Evolutionary conservation across 805 yeast genomes (phyloP), one percentile per base, ranked within the genome.

Genomic region (Kluyveromyces nonfermentans): DNA sequence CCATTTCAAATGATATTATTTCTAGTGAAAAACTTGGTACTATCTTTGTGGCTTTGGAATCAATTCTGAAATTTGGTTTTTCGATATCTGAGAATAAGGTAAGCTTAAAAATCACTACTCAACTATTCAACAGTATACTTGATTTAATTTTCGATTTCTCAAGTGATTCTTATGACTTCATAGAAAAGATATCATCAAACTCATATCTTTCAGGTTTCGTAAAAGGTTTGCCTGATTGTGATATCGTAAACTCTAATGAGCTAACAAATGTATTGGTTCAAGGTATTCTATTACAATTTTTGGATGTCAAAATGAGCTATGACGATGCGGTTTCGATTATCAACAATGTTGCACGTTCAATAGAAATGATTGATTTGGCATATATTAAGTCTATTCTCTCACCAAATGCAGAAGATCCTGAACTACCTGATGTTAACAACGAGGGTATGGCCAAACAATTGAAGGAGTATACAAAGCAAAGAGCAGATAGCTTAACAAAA

Each of bases 121-220:
- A 68, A 36, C 58, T 80, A 31, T 71, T 74, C 56, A 77, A 75
- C 53, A 59, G 79, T 5, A 63, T 78, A 33, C 55, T 80, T 33
- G 84, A 77, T 52, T 70, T 79, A 44, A 58, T 79, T 21, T 78
- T 77, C 56, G 82, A 78, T 54, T 74, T 80, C 51, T 71, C 80
- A 17, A 67, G 78, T 14, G 82, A 79, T 52, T 77, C 84, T 0
- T 51, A 60, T 15, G 79, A 73, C 16, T 80, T 79, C 50, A 69
- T 80, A 20, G 59, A 60, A 9, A 45, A 44, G 1, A 46, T 59
- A 10, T 41, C 50, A 21, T 44, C 42, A 2, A 47, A 52, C 43
- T 41, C 44, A 17, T 46, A 35, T 16, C 34, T 55, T 22, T 41
- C 50, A 14, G 44, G 41, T n/a, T 56, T 57, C 39, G 45, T 52